Conservation (phyloP, 352 stramenopile species). For the Pythium folliculosum region DNA sequence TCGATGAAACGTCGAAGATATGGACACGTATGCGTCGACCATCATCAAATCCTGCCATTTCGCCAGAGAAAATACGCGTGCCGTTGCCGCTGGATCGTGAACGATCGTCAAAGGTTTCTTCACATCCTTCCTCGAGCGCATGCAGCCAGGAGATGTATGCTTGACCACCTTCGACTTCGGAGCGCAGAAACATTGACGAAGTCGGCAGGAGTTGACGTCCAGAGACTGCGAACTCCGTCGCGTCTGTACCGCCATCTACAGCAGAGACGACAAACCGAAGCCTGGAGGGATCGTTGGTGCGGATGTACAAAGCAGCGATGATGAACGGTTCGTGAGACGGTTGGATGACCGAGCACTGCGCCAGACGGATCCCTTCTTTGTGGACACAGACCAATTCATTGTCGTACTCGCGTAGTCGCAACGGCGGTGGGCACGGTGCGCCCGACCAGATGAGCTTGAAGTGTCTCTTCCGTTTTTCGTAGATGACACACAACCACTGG, state of each 20-base stretch:
- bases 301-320: slow-evolving; percentile 45
- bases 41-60: slow-evolving; percentile 28
- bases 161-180: slow-evolving; percentile 12
- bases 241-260: neutral
- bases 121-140: neutral
- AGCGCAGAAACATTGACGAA: slow-evolving; percentile 34
- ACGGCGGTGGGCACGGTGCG: slow-evolving; percentile 46
- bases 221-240: slow-evolving; percentile 18
- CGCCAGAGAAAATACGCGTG: slow-evolving; percentile 42
- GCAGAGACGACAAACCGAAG: slow-evolving; percentile 42
- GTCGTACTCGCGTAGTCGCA: slow-evolving; percentile 58
- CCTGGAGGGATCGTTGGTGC: slow-evolving; percentile 31
- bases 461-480: slow-evolving; percentile 49
- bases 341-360: neutral
- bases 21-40: slow-evolving; percentile 7
- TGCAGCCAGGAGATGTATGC: slow-evolving; percentile 40
- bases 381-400: slow-evolving; percentile 52
- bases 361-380: slow-evolving; percentile 52
- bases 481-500: slow-evolving; percentile 62
- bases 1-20: slow-evolving; percentile 19
- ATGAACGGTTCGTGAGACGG: neutral
- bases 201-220: slow-evolving; percentile 28
- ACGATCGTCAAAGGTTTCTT: neutral
- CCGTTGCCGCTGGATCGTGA: neutral
- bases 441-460: slow-evolving; percentile 65